Evolutionary conservation across 805 yeast species (phyloP).

Genomic region (Starmera caribaea): DNA sequence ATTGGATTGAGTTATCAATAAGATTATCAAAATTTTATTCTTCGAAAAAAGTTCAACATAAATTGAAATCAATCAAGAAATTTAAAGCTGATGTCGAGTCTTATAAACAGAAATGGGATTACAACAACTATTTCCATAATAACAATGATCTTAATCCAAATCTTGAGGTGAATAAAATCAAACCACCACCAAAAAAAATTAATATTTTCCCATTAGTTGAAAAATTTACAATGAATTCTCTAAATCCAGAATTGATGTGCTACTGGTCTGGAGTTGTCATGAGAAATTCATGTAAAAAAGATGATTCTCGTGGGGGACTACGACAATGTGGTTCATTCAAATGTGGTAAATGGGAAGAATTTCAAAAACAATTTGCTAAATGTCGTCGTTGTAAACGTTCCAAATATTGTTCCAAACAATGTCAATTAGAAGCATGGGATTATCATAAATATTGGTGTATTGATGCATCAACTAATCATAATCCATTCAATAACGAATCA

Average conservation of each 20-base stretch:
- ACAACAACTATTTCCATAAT: slow-evolving; percentile 27
- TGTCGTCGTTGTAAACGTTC: slow-evolving; percentile 92
- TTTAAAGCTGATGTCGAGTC: slow-evolving; percentile 1
- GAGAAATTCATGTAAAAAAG: slow-evolving; percentile 90
- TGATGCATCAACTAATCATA: slow-evolving; percentile 17
- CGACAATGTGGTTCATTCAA: slow-evolving; percentile 91
- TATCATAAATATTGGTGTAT: slow-evolving; percentile 92
- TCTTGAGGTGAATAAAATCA: slow-evolving; percentile 15
- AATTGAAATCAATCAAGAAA: slow-evolving; percentile 3
- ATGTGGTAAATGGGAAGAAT: slow-evolving; percentile 91
- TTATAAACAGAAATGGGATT: slow-evolving; percentile 33
- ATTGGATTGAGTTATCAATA: slow-evolving; percentile 8
- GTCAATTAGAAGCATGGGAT: slow-evolving; percentile 88
- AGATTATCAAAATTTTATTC: slow-evolving; percentile 13
- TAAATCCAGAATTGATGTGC: slow-evolving; percentile 68
- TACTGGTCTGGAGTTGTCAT: slow-evolving; percentile 98
- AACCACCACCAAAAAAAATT: slow-evolving; percentile 13
- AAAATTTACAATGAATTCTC: slow-evolving; percentile 62
- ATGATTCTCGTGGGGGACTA: slow-evolving; percentile 79
- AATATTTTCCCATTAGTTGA: slow-evolving; percentile 90
- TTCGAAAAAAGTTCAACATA: slow-evolving; percentile 3
- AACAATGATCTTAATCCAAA: slow-evolving; percentile 10
- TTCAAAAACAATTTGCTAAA: slow-evolving; percentile 87
- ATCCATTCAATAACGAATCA: not conserved
- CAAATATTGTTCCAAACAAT: slow-evolving; percentile 86